These are phyloP conservation scores for Boehmeria nivea DNA, from an alignment of 306 rosid genomes.

Conservation along the genomic window DNA sequence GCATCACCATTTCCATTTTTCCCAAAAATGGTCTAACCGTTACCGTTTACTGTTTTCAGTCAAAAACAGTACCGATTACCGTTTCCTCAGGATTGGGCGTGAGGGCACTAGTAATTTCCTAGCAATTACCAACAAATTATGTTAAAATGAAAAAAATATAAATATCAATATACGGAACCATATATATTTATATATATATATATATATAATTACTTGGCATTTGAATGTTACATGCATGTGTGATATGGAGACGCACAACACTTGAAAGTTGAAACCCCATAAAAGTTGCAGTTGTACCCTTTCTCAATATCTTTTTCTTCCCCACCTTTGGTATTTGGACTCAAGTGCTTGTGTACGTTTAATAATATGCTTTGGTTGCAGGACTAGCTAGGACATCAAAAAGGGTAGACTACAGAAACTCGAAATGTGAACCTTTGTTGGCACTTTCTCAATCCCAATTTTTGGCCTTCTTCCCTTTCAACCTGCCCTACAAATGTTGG, in stretches of 20 bases:
- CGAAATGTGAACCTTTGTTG: slow-evolving; percentile 33
- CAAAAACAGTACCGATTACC: too few relatives aligned
- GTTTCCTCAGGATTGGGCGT: too few relatives aligned
- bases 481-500: slow-evolving; percentile 11
- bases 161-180: too few relatives aligned
- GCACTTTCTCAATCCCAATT: slow-evolving; percentile 14
- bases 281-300: neutral
- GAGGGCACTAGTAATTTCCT: too few relatives aligned
- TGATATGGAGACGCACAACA: neutral
- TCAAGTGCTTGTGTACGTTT: slow-evolving; percentile 6
- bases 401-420: slow-evolving; percentile 21
- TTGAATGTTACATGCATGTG: too few relatives aligned
- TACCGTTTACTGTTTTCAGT: too few relatives aligned
- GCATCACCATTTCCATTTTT: too few relatives aligned
- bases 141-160: too few relatives aligned
- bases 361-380: neutral
- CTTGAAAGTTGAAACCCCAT: neutral
- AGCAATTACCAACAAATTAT: too few relatives aligned
- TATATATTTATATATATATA: too few relatives aligned
- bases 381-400: neutral
- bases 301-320: neutral
- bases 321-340: slow-evolving; percentile 1
- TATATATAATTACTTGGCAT: too few relatives aligned
- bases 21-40: too few relatives aligned
- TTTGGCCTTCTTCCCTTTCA: slow-evolving; percentile 18